Base-by-base conservation (phyloP, 228 moss, liverwort and hornwort species). In the Sphagnum magellanicum region DNA sequence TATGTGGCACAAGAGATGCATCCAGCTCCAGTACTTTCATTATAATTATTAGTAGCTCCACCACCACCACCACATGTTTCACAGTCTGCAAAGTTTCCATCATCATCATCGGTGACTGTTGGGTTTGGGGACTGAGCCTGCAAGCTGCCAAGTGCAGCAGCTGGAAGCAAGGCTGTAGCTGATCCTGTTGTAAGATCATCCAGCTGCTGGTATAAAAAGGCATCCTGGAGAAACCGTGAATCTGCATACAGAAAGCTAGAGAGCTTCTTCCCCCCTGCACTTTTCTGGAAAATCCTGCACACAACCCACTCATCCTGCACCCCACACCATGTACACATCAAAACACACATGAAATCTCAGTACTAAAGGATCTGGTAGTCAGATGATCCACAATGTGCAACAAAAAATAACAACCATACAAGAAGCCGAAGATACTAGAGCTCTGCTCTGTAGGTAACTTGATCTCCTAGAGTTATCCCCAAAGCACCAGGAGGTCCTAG, bases 61-160 rank as follows among this genome's bases (percentile, higher is more conserved):
- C 76, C 86, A 55, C 73, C 75, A n/a, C 71, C 80, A 5, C 67
- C 75, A 73, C 86, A 82, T 48, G 79, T 75, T 63, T 86, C 82
- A 16, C 79, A 86, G 61, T 86, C 80, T 1, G 86, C 82, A 82
- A 79, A 77, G 16, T 77, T 71, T 17, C 86, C 80, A 6, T 82
- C 80, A 63, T 80, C 80, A 55, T 87, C 87, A 65, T 86, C 83
- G 5, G 77, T 86, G 49, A 80, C 78, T 4, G 86, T 76, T 9
- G 79, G 82, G 60, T 82, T 86, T 16, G 86, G 82, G 16, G 86
- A 86, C 79, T 78, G 73, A 63, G 79, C 75, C 5, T 57, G 76
- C 15, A 78, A 67, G 32, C 32, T 32, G 6, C 77, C 75, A 0
- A 78, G 55, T 13, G 72, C 71, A 32, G 32, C 76, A 5, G 61